These are phyloP conservation scores for Gonium pectorale DNA, from an alignment of 139 green algal species.

Conservation along the genomic window DNA sequence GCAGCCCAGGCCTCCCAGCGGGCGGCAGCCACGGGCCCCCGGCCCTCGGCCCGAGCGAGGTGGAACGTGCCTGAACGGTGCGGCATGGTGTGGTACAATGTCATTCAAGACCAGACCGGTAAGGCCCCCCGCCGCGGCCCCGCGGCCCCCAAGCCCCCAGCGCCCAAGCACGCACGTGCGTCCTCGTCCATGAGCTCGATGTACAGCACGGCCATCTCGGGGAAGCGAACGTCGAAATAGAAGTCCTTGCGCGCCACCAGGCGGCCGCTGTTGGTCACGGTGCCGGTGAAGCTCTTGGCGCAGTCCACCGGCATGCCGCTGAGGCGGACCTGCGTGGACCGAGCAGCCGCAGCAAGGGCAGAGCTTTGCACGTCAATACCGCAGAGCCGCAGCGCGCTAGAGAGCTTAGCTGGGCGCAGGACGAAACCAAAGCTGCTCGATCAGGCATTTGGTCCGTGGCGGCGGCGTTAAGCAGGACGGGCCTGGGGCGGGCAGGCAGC, in stretches of 20 bases:
- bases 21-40: too few relatives aligned
- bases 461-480: too few relatives aligned
- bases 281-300: neutral
- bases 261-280: conserved; percentile 23
- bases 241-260: conserved; percentile 10
- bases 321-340: conserved; percentile 42
- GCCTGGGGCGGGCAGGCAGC: too few relatives aligned
- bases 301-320: conserved; percentile 45
- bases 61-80: too few relatives aligned
- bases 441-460: neutral
- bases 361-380: too few relatives aligned
- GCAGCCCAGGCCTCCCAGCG: too few relatives aligned
- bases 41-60: too few relatives aligned
- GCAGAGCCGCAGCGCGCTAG: too few relatives aligned
- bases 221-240: conserved; percentile 27
- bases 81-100: too few relatives aligned
- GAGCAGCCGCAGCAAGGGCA: neutral
- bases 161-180: neutral
- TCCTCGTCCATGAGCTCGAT: conserved; percentile 50
- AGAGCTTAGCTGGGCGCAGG: too few relatives aligned
- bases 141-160: neutral
- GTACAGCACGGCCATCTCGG: conserved; percentile 47
- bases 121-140: too few relatives aligned
- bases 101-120: too few relatives aligned
- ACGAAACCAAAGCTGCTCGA: neutral